Evolutionary conservation across 2,329 filamentous ascomycete genomes (phyloP).

Genomic region (Laburnicola sp.): DNA sequence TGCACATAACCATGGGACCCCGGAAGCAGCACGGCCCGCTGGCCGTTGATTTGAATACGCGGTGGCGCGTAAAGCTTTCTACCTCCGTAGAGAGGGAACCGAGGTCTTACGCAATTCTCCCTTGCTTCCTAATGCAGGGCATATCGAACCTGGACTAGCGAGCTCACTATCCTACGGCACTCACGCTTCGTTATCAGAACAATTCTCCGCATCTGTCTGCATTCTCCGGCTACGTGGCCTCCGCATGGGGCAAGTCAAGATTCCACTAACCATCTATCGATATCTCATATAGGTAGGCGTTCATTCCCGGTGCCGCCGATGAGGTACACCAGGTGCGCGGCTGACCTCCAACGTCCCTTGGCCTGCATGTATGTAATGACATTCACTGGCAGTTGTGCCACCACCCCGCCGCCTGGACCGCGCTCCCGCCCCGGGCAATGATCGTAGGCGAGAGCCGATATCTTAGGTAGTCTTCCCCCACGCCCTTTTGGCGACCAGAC

Average conservation of each 20-base stretch:
- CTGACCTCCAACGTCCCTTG: slow-evolving; percentile 5
- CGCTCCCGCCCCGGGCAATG: slow-evolving; percentile 10
- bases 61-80: slow-evolving; percentile 3
- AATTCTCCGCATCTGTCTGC: slow-evolving; percentile 19
- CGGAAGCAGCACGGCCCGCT: slow-evolving; percentile 12
- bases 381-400: slow-evolving; percentile 12
- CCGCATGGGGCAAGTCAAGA: slow-evolving; percentile 21
- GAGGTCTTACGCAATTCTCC: slow-evolving; percentile 12
- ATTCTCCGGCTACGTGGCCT: slow-evolving; percentile 4
- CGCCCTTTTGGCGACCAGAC: slow-evolving; percentile 7
- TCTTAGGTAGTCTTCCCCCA: slow-evolving; percentile 4
- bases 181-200: slow-evolving; percentile 6
- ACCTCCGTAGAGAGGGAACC: slow-evolving; percentile 16
- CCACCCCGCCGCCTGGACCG: slow-evolving; percentile 8
- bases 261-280: slow-evolving; percentile 12
- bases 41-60: slow-evolving; percentile 5
- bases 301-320: neutral
- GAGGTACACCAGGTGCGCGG: slow-evolving; percentile 5
- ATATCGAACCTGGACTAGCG: slow-evolving; percentile 14
- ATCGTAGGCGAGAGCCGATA: slow-evolving; percentile 12
- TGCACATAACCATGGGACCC: slow-evolving; percentile 12
- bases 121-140: slow-evolving; percentile 27
- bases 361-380: slow-evolving; percentile 5
- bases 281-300: slow-evolving; percentile 10
- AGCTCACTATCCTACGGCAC: slow-evolving; percentile 18